Evolutionary conservation across 2,329 filamentous ascomycete species (phyloP), one percentile per base, ranked within the genome.

Genomic region (Penicillium brasilianum): DNA sequence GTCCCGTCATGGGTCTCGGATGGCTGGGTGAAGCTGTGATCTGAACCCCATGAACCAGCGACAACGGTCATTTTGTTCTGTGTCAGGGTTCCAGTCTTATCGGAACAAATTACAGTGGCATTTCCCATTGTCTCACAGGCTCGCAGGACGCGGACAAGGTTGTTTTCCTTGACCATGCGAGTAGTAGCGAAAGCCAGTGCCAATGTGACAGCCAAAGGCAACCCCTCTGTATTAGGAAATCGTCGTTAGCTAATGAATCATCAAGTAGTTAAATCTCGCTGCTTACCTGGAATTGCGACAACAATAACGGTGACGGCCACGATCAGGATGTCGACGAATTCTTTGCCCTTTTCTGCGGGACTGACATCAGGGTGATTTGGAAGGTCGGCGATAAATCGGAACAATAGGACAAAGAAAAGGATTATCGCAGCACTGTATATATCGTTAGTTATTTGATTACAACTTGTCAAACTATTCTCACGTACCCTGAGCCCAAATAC

Each of bases 41-140:
- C 81, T 14, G 83, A 83, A 32, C 89, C 89, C 43, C 91, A 77
- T 5, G 88, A 88, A 7, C 89, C 90, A 28, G 90, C 88, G 32
- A 93, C 90, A 1, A 92, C 89, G 0, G 88, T 90, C 88, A 91
- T 91, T 74, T 88, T 87, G 71, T 91, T 91, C 60, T 90, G 88
- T 0, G 89, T 92, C 18, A 92, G 77, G 5, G 89, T 92, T 53
- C 89, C 89, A 1, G 89, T 92, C 77, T 92, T 92, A 74, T 92
- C 91, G 4, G 90, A 93, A 76, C 91, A 94, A 37, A 94, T 89
- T 0, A 90, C 90, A 0, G 88, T 90, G 7, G 89, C 90, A 70
- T 91, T 92, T 55, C 90, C 90, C 90, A 92, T 92, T 49, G 91
- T 91, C 75, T 92, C 90, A 69, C 90, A 92, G 22, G 90, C 89